These are phyloP conservation scores for Cystobasidium onofrii DNA, from an alignment of 768 basidiomycete genomes.

Conservation along the genomic window DNA sequence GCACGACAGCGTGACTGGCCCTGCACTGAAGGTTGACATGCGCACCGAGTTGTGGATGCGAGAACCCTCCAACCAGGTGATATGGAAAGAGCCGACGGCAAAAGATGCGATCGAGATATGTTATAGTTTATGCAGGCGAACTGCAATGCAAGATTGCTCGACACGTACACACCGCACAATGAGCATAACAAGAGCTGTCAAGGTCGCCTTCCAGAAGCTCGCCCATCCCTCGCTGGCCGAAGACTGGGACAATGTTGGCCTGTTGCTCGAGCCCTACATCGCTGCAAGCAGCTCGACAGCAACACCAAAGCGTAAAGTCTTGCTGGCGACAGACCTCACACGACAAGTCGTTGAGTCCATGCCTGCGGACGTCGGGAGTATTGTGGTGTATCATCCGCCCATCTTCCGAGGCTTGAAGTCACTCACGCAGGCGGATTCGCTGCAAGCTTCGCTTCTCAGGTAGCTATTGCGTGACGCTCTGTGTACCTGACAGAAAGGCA, in stretches of 20 bases:
- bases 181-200: constrained; percentile 24
- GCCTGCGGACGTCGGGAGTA: constrained; percentile 41
- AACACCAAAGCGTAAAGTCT: constrained; percentile 39
- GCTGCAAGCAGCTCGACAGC: neutral
- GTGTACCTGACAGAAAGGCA: neutral
- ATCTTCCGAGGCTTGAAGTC: constrained; percentile 68
- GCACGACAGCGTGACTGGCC: no score
- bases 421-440: constrained; percentile 64
- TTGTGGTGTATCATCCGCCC: constrained; percentile 75
- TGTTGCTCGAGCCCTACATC: constrained; percentile 22
- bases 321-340: constrained; percentile 47
- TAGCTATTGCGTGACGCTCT: neutral
- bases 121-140: no score
- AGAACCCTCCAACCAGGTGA: no score
- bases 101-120: no score
- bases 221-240: constrained; percentile 13
- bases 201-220: constrained; percentile 18
- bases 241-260: constrained; percentile 28
- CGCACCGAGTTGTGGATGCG: no score
- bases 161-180: neutral
- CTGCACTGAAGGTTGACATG: no score
- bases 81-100: no score
- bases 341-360: constrained; percentile 44
- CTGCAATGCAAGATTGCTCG: neutral
- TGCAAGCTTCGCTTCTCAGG: constrained; percentile 69